These are phyloP conservation scores for Pythium rhizo-oryzae DNA, from an alignment of 352 stramenopile genomes.

Conservation along the genomic window DNA sequence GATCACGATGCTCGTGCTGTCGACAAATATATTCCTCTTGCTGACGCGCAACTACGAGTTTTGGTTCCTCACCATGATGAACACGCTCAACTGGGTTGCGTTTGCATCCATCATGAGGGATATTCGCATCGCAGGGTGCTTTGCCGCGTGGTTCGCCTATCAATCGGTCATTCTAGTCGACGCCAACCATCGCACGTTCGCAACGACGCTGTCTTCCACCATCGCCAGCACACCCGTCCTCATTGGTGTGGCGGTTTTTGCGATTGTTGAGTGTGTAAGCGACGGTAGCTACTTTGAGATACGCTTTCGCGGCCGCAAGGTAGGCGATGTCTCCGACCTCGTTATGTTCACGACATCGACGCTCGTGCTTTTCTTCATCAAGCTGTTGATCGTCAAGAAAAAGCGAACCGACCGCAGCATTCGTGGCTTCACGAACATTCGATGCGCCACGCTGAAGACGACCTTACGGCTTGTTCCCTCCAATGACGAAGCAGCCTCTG, in stretches of 20 bases:
- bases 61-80: conserved; percentile 19
- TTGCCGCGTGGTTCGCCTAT: conserved; percentile 3
- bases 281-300: conserved; percentile 10
- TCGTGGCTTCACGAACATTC: conserved; percentile 7
- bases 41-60: conserved; percentile 15
- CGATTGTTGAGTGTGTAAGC: neutral
- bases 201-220: neutral
- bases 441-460: conserved; percentile 15
- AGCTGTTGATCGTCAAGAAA: conserved; percentile 5
- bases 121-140: neutral
- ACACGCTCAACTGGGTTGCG: conserved; percentile 15
- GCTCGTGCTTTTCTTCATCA: conserved; percentile 14
- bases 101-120: neutral
- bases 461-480: neutral
- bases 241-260: neutral
- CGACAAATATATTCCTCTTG: neutral
- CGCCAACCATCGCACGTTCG: conserved; percentile 13
- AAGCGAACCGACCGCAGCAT: conserved; percentile 3
- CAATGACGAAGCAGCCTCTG: neutral
- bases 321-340: conserved; percentile 12
- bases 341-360: conserved; percentile 13
- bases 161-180: conserved; percentile 13
- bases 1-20: conserved; percentile 4
- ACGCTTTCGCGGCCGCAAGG: neutral
- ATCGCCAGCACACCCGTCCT: conserved; percentile 1